These are phyloP conservation scores for Anacardium occidentale DNA, from an alignment of 345 rosid species.

Conservation along the genomic window DNA sequence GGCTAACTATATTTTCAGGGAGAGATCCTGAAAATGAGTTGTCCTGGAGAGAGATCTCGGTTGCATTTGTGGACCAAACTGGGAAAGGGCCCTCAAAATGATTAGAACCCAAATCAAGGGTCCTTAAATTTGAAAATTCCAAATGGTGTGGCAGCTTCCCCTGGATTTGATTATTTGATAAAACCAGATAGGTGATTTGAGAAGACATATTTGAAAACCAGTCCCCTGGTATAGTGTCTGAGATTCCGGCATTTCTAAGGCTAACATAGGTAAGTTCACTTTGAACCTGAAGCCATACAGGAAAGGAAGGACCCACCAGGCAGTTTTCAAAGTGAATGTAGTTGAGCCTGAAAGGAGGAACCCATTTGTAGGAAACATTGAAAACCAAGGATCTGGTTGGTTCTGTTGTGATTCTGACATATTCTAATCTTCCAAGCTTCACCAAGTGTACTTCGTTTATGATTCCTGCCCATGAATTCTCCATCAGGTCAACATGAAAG, in stretches of 20 bases:
- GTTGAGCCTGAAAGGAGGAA: conserved; percentile 54
- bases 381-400: conserved; percentile 39
- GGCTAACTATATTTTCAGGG: conserved; percentile 33
- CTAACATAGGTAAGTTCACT: conserved; percentile 37
- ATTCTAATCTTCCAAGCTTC: conserved; percentile 36
- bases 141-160: conserved; percentile 39
- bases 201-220: conserved; percentile 40
- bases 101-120: conserved; percentile 45
- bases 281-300: conserved; percentile 62
- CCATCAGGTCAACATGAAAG: conserved; percentile 32
- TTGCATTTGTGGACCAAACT: conserved; percentile 47
- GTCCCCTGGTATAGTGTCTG: conserved; percentile 39
- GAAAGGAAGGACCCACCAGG: conserved; percentile 51
- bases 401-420: conserved; percentile 39
- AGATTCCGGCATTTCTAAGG: conserved; percentile 45
- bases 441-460: conserved; percentile 42
- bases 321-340: conserved; percentile 50
- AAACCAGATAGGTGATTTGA: conserved; percentile 36
- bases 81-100: conserved; percentile 51
- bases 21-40: conserved; percentile 52
- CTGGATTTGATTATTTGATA: conserved; percentile 45
- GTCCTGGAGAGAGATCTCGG: conserved; percentile 35
- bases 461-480: conserved; percentile 49
- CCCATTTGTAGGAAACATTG: conserved; percentile 44
- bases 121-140: conserved; percentile 31